Evolutionary conservation across 2,329 filamentous ascomycete species (phyloP).

Genomic region (Phymatotrichopsis omnivora): DNA sequence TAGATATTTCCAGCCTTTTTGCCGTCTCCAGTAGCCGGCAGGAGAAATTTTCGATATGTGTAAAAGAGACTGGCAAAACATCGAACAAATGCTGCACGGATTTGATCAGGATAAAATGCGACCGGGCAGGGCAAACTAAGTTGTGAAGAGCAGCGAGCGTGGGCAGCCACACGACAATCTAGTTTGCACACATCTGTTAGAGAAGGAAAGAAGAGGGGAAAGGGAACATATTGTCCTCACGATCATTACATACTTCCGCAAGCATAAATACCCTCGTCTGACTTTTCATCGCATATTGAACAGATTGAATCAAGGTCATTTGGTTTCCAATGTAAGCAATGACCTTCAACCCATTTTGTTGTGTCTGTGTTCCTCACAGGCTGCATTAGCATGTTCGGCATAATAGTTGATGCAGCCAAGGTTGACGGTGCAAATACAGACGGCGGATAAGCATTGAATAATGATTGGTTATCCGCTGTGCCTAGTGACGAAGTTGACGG

Average conservation of each 20-base stretch:
- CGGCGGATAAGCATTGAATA: conserved; percentile 57
- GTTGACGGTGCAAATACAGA: conserved; percentile 82
- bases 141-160: conserved; percentile 49
- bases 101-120: conserved; percentile 55
- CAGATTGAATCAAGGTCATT: conserved; percentile 54
- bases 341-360: conserved; percentile 73
- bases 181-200: conserved; percentile 1
- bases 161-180: conserved; percentile 43
- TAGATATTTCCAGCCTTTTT: conserved; percentile 54
- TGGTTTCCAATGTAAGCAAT: conserved; percentile 60
- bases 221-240: no score
- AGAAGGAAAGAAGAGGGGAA: conserved; percentile 8
- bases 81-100: conserved; percentile 57
- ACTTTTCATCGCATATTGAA: conserved; percentile 65
- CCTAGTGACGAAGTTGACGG: conserved; percentile 58
- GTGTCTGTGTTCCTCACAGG: conserved; percentile 69
- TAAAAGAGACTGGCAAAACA: conserved; percentile 60
- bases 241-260: conserved; percentile 52
- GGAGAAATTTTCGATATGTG: conserved; percentile 55
- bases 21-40: conserved; percentile 49
- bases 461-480: conserved; percentile 38
- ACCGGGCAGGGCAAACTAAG: conserved; percentile 56
- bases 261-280: conserved; percentile 63
- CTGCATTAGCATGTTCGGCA: conserved; percentile 74
- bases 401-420: conserved; percentile 71